phyloP scores from a whole-genome alignment of 768 basidiomycete genomes.

The Boletus subparvulus region DNA sequence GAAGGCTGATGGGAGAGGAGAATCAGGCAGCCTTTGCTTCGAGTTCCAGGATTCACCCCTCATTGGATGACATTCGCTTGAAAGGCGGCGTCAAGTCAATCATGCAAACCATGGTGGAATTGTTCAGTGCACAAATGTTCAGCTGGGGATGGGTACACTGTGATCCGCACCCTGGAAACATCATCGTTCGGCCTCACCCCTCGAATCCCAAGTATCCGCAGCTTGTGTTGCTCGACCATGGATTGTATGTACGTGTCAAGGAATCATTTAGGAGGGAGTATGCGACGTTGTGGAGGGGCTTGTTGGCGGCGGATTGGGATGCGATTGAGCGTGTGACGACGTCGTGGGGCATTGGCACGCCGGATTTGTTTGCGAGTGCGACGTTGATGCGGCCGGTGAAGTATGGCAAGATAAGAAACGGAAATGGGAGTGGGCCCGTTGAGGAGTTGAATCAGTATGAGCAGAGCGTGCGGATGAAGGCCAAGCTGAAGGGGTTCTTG shows the following conservation, averaged over 20 bases:
- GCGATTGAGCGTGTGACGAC: constrained; percentile 50
- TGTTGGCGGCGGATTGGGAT: constrained; percentile 55
- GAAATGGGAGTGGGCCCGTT: constrained; percentile 9
- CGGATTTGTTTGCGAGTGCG: constrained; percentile 73
- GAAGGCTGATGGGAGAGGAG: constrained; percentile 57
- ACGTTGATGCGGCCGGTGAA: constrained; percentile 63
- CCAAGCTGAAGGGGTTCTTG: constrained; percentile 63
- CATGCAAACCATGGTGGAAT: constrained; percentile 85
- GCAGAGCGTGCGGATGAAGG: constrained; percentile 65
- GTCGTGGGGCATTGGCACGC: constrained; percentile 68
- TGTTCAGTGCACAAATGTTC: constrained; percentile 90
- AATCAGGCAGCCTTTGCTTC: neutral
- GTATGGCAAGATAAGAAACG: constrained; percentile 21
- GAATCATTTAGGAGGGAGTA: constrained; percentile 73
- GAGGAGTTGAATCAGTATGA: constrained; percentile 61
- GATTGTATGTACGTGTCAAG: constrained; percentile 75
- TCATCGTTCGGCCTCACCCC: constrained; percentile 59
- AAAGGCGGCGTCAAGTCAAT: constrained; percentile 61
- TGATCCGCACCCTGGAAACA: constrained; percentile 75
- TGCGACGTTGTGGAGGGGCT: constrained; percentile 71
- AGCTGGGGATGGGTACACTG: constrained; percentile 90
- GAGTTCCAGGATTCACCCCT: neutral
- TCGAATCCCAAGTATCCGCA: constrained; percentile 40
- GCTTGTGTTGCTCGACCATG: constrained; percentile 89
- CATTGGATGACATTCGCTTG: constrained; percentile 32